Percentiles rank a stretch among this genome's conserved stretches.
phyloP scores from a whole-genome alignment of 2,329 filamentous ascomycete genomes.

The Phialophora chinensis region DNA sequence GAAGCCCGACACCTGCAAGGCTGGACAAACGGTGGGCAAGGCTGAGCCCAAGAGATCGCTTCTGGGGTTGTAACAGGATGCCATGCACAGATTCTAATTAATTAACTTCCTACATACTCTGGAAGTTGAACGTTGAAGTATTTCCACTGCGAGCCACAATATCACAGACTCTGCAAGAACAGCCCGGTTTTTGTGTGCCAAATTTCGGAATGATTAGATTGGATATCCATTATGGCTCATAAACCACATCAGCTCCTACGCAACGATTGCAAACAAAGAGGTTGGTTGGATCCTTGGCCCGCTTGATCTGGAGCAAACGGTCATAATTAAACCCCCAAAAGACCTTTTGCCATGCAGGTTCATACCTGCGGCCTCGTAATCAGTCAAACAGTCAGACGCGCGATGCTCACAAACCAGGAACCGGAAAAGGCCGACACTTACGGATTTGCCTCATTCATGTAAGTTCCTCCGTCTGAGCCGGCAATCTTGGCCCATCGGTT shows the following conservation, averaged over 20 bases:
- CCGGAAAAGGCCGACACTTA: slow-evolving; percentile 6
- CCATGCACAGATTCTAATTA: background rate
- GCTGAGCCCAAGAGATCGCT: background rate
- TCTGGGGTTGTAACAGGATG: background rate
- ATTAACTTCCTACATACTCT: background rate
- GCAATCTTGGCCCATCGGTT: slow-evolving; percentile 41
- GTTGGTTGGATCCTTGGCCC: slow-evolving; percentile 54
- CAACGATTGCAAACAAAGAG: slow-evolving; percentile 59
- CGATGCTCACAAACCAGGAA: background rate
- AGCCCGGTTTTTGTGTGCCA: background rate
- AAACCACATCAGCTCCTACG: slow-evolving; percentile 49
- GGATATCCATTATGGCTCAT: slow-evolving; percentile 32
- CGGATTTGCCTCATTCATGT: slow-evolving; percentile 39
- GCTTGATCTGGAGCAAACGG: slow-evolving; percentile 54
- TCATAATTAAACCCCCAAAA: slow-evolving; percentile 52
- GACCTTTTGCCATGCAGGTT: slow-evolving; percentile 43
- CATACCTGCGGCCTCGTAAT: slow-evolving; percentile 34
- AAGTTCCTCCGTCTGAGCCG: slow-evolving; percentile 41
- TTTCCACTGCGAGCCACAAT: background rate
- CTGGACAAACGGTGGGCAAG: background rate
- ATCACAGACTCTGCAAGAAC: background rate
- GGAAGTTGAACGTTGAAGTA: background rate
- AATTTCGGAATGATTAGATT: background rate
- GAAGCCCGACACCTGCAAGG: background rate
- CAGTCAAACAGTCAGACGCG: background rate